Base-by-base conservation (phyloP, 176 grass and related monocot species). In the Puya raimondii region DNA sequence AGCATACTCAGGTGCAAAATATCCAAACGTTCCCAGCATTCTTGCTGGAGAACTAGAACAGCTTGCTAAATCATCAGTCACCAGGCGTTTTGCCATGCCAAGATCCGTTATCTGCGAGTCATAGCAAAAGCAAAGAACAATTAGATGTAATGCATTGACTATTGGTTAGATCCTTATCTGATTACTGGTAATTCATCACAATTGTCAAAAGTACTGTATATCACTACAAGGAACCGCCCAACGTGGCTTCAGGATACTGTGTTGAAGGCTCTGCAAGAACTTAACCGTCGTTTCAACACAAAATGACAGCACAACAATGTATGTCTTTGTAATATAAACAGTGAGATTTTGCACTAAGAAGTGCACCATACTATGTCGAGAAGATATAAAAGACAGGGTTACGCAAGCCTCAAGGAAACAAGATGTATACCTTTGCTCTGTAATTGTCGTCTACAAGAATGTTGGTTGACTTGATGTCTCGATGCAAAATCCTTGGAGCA, bases 391-490 rank as follows among this genome's bases (percentile, higher is more conserved):
- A 22, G 8, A 66, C 12, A 23, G 4, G 20, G 67, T 51, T 10
- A 9, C 67, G 18, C 18, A 2, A 27, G 15, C 16, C 49, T 66
- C 3, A 49, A 23, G 11, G 16, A 48, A 3, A 12, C 51, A 72
- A 53, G 9, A 63, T 73, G 3, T 49, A 64, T 49, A 91, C 91
- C 91, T 96, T 96, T 77, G 89, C 89, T 49, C 70, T 80, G 79
- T 79, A 83, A 77, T 74, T 75, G 65, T 83, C 86, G 9, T 97
- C 94, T 56, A 97, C 80, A 15, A 97, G 86, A 77, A 97, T 97
- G 85, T 97, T 97, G 59, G 84, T 90, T 17, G 89, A 92, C 82
- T 97, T 97, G 84, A 97, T 90, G 81, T 97, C 94, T 0, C 94
- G 83, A 69, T 97, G 94, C 69, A 97, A 71, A 84, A 97, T 97